Evolutionary conservation across 2,329 filamentous ascomycete genomes (phyloP), one percentile per base, ranked within the genome.

Genomic region (Metarhizium rileyi): DNA sequence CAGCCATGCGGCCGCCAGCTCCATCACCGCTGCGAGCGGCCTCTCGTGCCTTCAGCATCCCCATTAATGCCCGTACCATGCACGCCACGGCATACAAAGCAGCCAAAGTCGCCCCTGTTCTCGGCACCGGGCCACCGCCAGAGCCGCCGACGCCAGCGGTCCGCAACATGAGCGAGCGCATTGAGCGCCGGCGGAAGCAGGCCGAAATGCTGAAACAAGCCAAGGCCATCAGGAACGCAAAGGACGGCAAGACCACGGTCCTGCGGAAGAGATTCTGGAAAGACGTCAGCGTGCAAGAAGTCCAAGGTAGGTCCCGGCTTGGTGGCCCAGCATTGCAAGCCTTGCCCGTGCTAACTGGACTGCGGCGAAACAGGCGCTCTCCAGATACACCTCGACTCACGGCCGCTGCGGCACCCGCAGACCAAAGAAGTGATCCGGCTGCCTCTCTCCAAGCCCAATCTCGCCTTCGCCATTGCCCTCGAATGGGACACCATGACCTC

Each of bases 401-500:
- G 90, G 25, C 83, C 90, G 4, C 80, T 98, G 53, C 83, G 90
- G 53, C 89, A 87, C 47, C 86, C 84, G 0, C 75, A 79, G 52
- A 83, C 83, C 48, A 89, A 90, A 63, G 63, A 78, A 38, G 73
- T 88, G 55, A 73, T 98, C 58, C 79, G 76, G 2, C 61, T 97
- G 26, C 90, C 93, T 0, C 60, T 71, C 2, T 78, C 76, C 50
- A 97, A 96, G 70, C 83, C 82, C 28, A 79, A 89, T 60, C 84
- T 97, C 36, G 91, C 91, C 23, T 77, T 83, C 42, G 87, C 88
- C 50, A 83, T 98, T 54, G 93, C 91, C 3, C 71, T 94, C 42
- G 93, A 98, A 72, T 98, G 93, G 93, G 90, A 96, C 64, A 75
- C 85, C 45, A 77, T 98, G 53, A 77, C 83, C 23, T 87, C 86